phyloP scores from a whole-genome alignment of 2,329 filamentous ascomycete genomes.

The Hypomyces perniciosus region DNA sequence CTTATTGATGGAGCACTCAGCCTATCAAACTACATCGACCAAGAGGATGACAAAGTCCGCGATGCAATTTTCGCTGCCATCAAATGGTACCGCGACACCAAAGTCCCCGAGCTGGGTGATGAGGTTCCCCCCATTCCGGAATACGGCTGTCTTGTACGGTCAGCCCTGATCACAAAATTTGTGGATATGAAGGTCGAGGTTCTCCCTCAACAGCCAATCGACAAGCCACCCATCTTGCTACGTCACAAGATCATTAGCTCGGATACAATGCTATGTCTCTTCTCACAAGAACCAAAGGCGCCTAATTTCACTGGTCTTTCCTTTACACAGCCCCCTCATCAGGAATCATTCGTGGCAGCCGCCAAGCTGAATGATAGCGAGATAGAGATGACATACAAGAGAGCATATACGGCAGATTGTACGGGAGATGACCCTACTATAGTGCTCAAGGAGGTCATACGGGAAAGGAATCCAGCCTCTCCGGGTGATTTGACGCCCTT shows the following conservation, averaged over 20 bases:
- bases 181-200: neutral
- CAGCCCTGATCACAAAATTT: neutral
- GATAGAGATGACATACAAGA: neutral
- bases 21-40: constrained; percentile 32
- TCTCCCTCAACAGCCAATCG: neutral
- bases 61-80: constrained; percentile 11
- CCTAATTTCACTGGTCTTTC: constrained; percentile 21
- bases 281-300: neutral
- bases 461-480: too few relatives aligned
- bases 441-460: too few relatives aligned
- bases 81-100: neutral
- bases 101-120: neutral
- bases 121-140: constrained; percentile 13
- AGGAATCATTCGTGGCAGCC: constrained; percentile 28
- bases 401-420: too few relatives aligned
- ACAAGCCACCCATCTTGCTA: too few relatives aligned
- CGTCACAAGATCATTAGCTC: too few relatives aligned
- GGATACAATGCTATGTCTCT: too few relatives aligned
- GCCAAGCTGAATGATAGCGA: constrained; percentile 11
- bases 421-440: too few relatives aligned
- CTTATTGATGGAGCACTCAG: constrained; percentile 39
- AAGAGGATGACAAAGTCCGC: constrained; percentile 22
- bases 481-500: too few relatives aligned
- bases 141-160: neutral
- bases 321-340: constrained; percentile 33